Conservation (phyloP, 208 protist species). For the Lotmaria passim region DNA sequence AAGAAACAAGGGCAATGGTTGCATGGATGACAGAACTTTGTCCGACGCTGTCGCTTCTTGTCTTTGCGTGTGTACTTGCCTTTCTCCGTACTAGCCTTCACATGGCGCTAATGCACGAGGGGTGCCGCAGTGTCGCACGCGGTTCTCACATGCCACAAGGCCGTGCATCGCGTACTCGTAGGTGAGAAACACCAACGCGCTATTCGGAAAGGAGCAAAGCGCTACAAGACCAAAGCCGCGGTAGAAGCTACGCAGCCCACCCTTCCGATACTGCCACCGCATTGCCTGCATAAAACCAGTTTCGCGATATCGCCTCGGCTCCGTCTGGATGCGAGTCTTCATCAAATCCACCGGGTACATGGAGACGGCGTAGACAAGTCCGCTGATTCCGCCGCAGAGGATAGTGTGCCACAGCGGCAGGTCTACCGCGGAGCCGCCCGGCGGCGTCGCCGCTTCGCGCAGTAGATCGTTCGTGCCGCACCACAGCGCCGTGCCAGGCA, state of each 20-base stretch:
- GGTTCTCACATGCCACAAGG: neutral
- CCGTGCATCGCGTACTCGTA: constrained; percentile 40
- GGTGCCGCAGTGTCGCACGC: neutral
- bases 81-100: no score
- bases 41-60: no score
- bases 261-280: constrained; percentile 53
- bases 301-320: constrained; percentile 31
- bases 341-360: constrained; percentile 82
- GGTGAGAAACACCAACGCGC: constrained; percentile 54
- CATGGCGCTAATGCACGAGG: no score
- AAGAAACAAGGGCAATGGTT: no score
- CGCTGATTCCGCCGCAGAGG: constrained; percentile 63
- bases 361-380: constrained; percentile 64
- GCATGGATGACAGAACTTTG: no score
- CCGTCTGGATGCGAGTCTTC: constrained; percentile 86
- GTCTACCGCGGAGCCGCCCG: constrained; percentile 22
- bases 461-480: constrained; percentile 73
- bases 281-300: no score
- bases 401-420: constrained; percentile 43
- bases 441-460: constrained; percentile 39
- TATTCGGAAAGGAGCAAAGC: constrained; percentile 73
- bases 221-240: constrained; percentile 67
- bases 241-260: constrained; percentile 66
- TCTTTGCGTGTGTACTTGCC: no score
- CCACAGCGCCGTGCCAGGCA: constrained; percentile 76